Percentiles rank a stretch among this genome's conserved stretches.
Evolutionary conservation across 805 yeast genomes (phyloP).

Genomic region (Kodamaea hsintzibuensis): DNA sequence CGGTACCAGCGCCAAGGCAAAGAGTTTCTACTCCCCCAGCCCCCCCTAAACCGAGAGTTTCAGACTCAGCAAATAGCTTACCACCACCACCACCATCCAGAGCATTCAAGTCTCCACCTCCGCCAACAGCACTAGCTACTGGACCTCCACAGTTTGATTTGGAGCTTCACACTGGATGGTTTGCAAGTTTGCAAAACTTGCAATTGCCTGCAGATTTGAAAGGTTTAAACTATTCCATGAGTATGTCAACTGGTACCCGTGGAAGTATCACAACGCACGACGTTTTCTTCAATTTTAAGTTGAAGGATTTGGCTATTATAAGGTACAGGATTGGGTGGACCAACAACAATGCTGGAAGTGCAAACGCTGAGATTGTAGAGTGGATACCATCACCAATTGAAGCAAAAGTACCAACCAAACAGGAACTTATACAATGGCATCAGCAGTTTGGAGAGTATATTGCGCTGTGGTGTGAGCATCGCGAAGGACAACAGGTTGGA

Average conservation of each 20-base stretch:
- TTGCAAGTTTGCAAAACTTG: constrained; percentile 28
- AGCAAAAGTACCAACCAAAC: constrained; percentile 27
- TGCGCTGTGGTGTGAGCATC: constrained; percentile 55
- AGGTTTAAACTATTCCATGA: constrained; percentile 33
- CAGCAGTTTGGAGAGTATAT: constrained; percentile 50
- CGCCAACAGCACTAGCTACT: constrained; percentile 16
- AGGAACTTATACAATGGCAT: constrained; percentile 33
- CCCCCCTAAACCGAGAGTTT: constrained; percentile 2
- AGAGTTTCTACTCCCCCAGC: not conserved
- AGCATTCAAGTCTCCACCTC: constrained; percentile 21
- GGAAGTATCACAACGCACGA: constrained; percentile 16
- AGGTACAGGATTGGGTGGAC: constrained; percentile 43
- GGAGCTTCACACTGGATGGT: constrained; percentile 50
- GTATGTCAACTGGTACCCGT: not conserved
- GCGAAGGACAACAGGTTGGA: constrained; percentile 49
- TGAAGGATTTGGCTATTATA: constrained; percentile 43
- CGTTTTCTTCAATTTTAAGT: constrained; percentile 36
- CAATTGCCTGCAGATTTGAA: constrained; percentile 40
- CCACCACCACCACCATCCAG: constrained; percentile 38
- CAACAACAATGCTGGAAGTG: constrained; percentile 20
- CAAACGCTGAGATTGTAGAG: constrained; percentile 28
- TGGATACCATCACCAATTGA: constrained; percentile 47
- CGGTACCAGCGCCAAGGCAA: constrained; percentile 1
- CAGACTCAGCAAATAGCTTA: not conserved
- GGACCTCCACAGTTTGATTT: constrained; percentile 41